Conservation (phyloP, 306 rosid species). For the Medicago truncatula region DNA sequence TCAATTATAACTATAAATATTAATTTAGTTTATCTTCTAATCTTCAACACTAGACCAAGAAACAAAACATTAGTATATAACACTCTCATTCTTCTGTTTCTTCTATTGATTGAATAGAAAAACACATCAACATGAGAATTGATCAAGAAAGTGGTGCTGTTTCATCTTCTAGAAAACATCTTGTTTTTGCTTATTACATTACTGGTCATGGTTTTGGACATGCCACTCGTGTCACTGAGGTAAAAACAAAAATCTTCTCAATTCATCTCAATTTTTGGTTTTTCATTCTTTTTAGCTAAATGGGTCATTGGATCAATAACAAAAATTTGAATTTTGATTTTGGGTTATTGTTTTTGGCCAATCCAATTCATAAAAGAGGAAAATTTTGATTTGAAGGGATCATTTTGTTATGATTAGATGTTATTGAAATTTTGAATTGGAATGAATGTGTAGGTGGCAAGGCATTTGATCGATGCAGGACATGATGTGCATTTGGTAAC, state of each 20-base stretch:
- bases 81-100: background rate
- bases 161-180: slow-evolving; percentile 73
- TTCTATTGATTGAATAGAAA: background rate
- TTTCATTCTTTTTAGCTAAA: background rate
- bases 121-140: slow-evolving; percentile 63
- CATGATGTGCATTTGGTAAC: slow-evolving; percentile 96
- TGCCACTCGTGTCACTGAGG: slow-evolving; percentile 96
- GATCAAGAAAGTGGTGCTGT: slow-evolving; percentile 69
- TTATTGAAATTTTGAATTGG: slow-evolving; percentile 21
- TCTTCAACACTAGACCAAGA: background rate
- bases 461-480: slow-evolving; percentile 84
- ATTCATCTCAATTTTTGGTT: background rate
- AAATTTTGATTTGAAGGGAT: background rate
- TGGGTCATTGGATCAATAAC: background rate
- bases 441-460: slow-evolving; percentile 65
- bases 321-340: background rate
- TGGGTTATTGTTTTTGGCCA: slow-evolving; percentile 13
- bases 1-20: background rate
- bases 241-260: no score
- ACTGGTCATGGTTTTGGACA: slow-evolving; percentile 99
- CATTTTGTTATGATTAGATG: background rate
- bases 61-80: background rate
- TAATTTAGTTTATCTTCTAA: background rate
- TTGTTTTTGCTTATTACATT: slow-evolving; percentile 90
- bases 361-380: background rate